Evolutionary conservation across 1,284 basidiomycete genomes (phyloP), one percentile per base, ranked within the genome.

Genomic region (Meripilus lineatus): DNA sequence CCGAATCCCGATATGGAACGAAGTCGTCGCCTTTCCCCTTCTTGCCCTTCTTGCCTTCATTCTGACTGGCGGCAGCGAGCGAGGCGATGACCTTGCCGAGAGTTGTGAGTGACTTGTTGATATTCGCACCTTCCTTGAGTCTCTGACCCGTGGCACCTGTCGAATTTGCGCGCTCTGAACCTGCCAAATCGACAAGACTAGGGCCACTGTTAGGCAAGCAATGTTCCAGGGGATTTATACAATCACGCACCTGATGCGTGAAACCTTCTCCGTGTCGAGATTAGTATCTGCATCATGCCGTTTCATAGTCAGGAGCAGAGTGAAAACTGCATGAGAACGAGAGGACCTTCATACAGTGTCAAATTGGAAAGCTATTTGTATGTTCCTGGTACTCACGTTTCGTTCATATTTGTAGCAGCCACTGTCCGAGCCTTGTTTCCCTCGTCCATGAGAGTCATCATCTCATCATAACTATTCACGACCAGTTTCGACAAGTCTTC

Each of bases 381-480:
- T 26, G 38, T 14, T 5, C n/a, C n/a, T n/a, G n/a, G 32, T 22
- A 70, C 81, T 53, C 58, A 88, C 69, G 96, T 98, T 70, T 99
- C 96, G 68, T 99, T 99, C 96, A 99, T 99, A 67, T 96, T 92
- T 18, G 96, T 99, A 17, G 96, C 95, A 8, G 96, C 96, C 8
- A 99, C 94, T 20, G 95, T 98, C 37, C 95, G 76, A 35, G 91
- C 92, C 71, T 99, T 98, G 68, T 98, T 99, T 34, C 95, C 95
- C 65, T 99, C 95, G 69, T 99, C 95, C 94, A 98, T 98, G 59
- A 99, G 81, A 6, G 85, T 92, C 84, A 97, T 96, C 83, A 99
- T 95, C 63, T 96, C 94, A 20, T 86, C 77, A 63, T 94, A 97
- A 61, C 77, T 89, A 59, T 79, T 84, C 34, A 98, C 96, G 22